phyloP scores from a whole-genome alignment of 129 eudicot genomes.

The Logfia minima region DNA sequence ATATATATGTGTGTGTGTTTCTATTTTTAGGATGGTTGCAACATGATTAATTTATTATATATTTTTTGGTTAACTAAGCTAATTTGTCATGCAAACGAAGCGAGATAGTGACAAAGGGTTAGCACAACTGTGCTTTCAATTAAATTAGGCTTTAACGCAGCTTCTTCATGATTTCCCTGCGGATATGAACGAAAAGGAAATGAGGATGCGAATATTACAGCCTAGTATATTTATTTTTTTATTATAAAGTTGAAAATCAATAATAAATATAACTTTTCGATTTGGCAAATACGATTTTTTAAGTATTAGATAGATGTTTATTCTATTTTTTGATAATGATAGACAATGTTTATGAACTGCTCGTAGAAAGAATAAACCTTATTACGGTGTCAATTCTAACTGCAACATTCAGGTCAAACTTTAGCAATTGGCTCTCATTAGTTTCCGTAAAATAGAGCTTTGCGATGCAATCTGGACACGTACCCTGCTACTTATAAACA shows the following conservation, averaged over 20 bases:
- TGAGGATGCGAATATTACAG: slow-evolving; percentile 39
- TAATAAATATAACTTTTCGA: slow-evolving; percentile 21
- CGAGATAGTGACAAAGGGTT: slow-evolving; percentile 26
- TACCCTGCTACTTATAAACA: background rate
- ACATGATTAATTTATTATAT: background rate
- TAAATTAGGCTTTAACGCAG: slow-evolving; percentile 20
- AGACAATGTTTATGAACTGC: too few species aligned
- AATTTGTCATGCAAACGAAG: slow-evolving; percentile 27
- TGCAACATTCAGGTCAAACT: background rate
- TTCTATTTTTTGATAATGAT: background rate
- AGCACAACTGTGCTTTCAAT: slow-evolving; percentile 29
- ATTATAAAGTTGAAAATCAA: slow-evolving; percentile 9
- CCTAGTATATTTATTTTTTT: slow-evolving; percentile 3
- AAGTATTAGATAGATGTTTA: background rate
- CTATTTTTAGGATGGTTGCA: background rate
- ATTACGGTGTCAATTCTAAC: background rate
- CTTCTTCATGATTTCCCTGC: slow-evolving; percentile 33
- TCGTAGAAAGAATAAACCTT: background rate
- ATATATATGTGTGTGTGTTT: background rate
- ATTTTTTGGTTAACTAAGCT: background rate
- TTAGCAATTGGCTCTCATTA: background rate
- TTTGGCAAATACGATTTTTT: slow-evolving; percentile 10
- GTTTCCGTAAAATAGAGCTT: background rate
- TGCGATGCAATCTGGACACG: background rate
- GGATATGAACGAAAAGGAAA: slow-evolving; percentile 17